A percentile compares a stretch with the other conserved stretches of the same genome.
Conservation (phyloP, 805 yeast genomes). For the Metschnikowia lunata region DNA sequence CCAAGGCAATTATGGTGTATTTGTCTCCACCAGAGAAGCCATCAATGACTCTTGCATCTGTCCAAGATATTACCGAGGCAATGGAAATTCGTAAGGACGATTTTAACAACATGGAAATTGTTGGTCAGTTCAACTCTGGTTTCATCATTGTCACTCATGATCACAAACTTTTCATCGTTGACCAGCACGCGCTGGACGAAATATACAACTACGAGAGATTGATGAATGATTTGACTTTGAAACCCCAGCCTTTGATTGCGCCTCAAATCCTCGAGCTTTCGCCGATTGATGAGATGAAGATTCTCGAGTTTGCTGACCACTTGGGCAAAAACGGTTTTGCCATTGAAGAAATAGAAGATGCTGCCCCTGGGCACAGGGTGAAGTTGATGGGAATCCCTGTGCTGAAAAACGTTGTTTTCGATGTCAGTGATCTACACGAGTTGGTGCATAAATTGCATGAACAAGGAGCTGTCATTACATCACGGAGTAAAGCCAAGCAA, state of each 20-base stretch:
- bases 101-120: constrained; percentile 66
- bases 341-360: constrained; percentile 44
- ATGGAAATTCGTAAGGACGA: constrained; percentile 59
- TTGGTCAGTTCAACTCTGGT: constrained; percentile 96
- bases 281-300: constrained; percentile 71
- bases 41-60: constrained; percentile 5
- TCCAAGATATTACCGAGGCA: constrained; percentile 14
- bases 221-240: constrained; percentile 51
- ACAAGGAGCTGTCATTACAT: constrained; percentile 16
- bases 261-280: constrained; percentile 61
- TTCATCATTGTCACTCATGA: constrained; percentile 69
- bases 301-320: constrained; percentile 52
- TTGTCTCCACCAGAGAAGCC: background rate
- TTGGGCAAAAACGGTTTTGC: constrained; percentile 75
- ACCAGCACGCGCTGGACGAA: constrained; percentile 98
- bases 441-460: constrained; percentile 64
- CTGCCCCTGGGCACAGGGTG: constrained; percentile 54
- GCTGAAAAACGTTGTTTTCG: constrained; percentile 67
- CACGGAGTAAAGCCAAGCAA: background rate
- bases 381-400: constrained; percentile 62
- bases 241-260: constrained; percentile 56
- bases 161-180: constrained; percentile 75
- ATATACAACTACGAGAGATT: constrained; percentile 82
- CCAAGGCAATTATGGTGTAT: constrained; percentile 1
- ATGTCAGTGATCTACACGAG: constrained; percentile 68